Percentiles rank a stretch among this genome's conserved stretches.
phyloP scores from a whole-genome alignment of 306 rosid genomes.

The Prunus kanzakura region DNA sequence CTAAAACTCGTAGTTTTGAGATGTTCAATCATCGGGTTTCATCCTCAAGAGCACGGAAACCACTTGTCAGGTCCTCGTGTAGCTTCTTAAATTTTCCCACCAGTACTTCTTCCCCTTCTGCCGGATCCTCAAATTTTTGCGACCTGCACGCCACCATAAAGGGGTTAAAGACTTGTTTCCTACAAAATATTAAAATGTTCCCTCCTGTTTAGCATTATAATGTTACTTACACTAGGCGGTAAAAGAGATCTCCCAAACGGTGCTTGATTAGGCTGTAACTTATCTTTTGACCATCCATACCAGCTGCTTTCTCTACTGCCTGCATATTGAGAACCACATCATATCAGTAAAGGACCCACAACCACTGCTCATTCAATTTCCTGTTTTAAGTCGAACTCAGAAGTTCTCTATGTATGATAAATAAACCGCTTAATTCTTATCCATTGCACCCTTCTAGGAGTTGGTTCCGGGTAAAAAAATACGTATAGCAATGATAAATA shows the following conservation, averaged over 20 bases:
- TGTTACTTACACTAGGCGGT: slow-evolving; percentile 84
- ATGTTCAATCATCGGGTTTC: slow-evolving; percentile 72
- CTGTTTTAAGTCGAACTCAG: not conserved
- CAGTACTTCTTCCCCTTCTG: slow-evolving; percentile 89
- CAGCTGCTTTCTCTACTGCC: slow-evolving; percentile 98
- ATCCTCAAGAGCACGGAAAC: slow-evolving; percentile 98
- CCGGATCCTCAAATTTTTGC: slow-evolving; percentile 98
- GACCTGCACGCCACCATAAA: slow-evolving; percentile 55
- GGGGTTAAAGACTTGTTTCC: slow-evolving; percentile 23
- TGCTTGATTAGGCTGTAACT: slow-evolving; percentile 82
- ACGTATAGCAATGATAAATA: not conserved
- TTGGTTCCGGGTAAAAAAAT: not conserved
- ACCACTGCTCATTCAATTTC: not conserved
- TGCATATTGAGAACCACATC: slow-evolving; percentile 32
- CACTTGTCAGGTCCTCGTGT: slow-evolving; percentile 76
- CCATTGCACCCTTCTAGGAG: not conserved
- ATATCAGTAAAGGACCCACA: slow-evolving; percentile 2
- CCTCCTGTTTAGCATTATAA: slow-evolving; percentile 2
- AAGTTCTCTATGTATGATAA: not conserved
- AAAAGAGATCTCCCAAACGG: slow-evolving; percentile 96
- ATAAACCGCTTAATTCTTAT: not conserved
- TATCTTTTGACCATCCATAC: slow-evolving; percentile 94
- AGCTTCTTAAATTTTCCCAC: slow-evolving; percentile 75
- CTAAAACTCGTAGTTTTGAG: slow-evolving; percentile 20
- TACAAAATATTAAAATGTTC: not conserved